Conservation (phyloP, 2,329 filamentous ascomycete species). For the Scortechinia acanthostroma region DNA sequence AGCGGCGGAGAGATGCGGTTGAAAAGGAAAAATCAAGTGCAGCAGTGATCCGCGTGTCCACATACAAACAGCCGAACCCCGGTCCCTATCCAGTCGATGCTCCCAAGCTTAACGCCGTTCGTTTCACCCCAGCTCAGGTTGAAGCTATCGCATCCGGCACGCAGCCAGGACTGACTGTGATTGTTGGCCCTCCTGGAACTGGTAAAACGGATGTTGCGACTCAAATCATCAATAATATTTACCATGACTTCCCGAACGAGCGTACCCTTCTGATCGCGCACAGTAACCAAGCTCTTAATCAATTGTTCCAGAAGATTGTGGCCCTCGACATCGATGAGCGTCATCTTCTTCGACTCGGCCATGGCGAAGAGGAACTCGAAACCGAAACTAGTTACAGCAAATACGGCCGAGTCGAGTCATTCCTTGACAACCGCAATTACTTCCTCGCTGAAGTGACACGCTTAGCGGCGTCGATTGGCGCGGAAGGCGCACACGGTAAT, state of each 20-base stretch:
- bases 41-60: slow-evolving; percentile 73
- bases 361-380: slow-evolving; percentile 88
- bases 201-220: slow-evolving; percentile 99
- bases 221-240: slow-evolving; percentile 97
- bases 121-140: slow-evolving; percentile 84
- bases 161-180: slow-evolving; percentile 85
- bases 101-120: slow-evolving; percentile 73
- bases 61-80: slow-evolving; percentile 80
- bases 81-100: slow-evolving; percentile 83
- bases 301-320: slow-evolving; percentile 97
- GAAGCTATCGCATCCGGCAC: slow-evolving; percentile 90
- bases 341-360: slow-evolving; percentile 83
- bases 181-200: slow-evolving; percentile 91
- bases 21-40: slow-evolving; percentile 52
- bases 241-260: slow-evolving; percentile 92
- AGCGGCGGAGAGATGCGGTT: slow-evolving; percentile 75
- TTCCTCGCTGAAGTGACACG: slow-evolving; percentile 80
- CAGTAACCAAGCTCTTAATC: slow-evolving; percentile 95
- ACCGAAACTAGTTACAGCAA: slow-evolving; percentile 87
- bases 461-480: slow-evolving; percentile 75
- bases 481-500: slow-evolving; percentile 87
- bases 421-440: slow-evolving; percentile 76
- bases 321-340: slow-evolving; percentile 90
- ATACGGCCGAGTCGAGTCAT: slow-evolving; percentile 87
- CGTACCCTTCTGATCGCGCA: slow-evolving; percentile 88